Conservation (phyloP, 306 rosid species). For the Malus sieversii region DNA sequence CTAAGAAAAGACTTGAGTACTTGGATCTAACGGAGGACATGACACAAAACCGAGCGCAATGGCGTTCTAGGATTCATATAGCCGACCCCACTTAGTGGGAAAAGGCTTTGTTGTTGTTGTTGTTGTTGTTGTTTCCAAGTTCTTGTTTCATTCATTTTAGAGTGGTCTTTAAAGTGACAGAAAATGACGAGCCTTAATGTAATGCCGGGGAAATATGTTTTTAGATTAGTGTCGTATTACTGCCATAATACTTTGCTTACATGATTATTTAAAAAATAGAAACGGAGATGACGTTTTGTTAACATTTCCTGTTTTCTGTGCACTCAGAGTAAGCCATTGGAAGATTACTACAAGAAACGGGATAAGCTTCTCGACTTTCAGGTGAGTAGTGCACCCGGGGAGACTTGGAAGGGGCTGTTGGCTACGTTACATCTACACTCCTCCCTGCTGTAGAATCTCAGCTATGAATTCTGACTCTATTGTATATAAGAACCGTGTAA, state of each 20-base stretch:
- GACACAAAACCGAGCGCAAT: too few species aligned
- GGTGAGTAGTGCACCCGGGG: slow-evolving; percentile 2
- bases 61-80: too few species aligned
- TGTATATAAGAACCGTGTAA: background rate
- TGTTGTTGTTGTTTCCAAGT: too few species aligned
- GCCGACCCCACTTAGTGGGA: too few species aligned
- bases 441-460: background rate
- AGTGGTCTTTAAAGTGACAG: background rate
- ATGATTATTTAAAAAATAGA: too few species aligned
- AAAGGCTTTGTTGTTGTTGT: too few species aligned
- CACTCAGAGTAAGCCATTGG: slow-evolving; percentile 1
- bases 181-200: background rate
- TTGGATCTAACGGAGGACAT: too few species aligned
- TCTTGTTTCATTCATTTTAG: background rate
- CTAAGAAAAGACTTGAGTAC: too few species aligned
- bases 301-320: background rate
- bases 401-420: slow-evolving; percentile 15
- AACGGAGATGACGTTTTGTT: background rate
- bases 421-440: slow-evolving; percentile 7
- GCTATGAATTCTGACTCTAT: background rate
- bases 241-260: too few species aligned
- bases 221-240: too few species aligned
- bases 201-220: too few species aligned
- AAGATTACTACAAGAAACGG: slow-evolving; percentile 12
- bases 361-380: slow-evolving; percentile 13